Evolutionary conservation across 1,284 basidiomycete genomes (phyloP), one percentile per base, ranked within the genome.

Genomic region (Ustilago curta): DNA sequence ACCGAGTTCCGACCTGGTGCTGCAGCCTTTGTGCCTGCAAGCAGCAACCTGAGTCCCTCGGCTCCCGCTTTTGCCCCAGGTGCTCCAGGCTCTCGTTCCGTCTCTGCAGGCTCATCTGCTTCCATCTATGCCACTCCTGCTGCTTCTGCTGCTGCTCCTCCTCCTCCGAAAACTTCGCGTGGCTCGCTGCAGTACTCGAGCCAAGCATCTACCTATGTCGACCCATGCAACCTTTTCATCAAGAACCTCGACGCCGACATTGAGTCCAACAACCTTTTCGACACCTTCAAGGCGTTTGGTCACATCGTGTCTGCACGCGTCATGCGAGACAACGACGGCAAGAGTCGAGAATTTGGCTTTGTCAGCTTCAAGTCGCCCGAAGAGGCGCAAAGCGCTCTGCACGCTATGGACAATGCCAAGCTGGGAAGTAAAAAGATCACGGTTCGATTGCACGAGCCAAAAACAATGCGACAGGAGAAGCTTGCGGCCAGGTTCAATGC

Each of bases 301-400:
- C 52, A 63, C 19, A 84, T 85, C 53, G 76, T 84, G 32, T 94
- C 94, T 83, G 94, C 94, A 27, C 90, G 94, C 63, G 93, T 97
- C 52, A 97, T 97, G 95, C 90, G 93, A 25, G 94, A 94, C 80
- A 91, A 94, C 76, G 87, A 82, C 53, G 92, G 92, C 23, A 90
- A 92, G 58, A 93, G 92, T 84, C 91, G 93, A 62, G 94, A 94
- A 6, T 97, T 96, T 82, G 95, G 95, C n/a, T 98, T 97, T 82
- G 95, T 97, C 62, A 93, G 92, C 27, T 97, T 83, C 76, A 74
- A 67, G 14, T 60, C 47, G 8, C 62, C 81, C 3, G 79, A 79
- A 18, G 77, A 80, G 90, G 93, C 94, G 39, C 68, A 88, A 23
- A 87, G 88, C 7, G 93, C 93, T 0, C 86, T 94, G 87, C 89